These are phyloP conservation scores for Leccinum pachyderme DNA, from an alignment of 1,284 basidiomycete genomes.

Conservation along the genomic window DNA sequence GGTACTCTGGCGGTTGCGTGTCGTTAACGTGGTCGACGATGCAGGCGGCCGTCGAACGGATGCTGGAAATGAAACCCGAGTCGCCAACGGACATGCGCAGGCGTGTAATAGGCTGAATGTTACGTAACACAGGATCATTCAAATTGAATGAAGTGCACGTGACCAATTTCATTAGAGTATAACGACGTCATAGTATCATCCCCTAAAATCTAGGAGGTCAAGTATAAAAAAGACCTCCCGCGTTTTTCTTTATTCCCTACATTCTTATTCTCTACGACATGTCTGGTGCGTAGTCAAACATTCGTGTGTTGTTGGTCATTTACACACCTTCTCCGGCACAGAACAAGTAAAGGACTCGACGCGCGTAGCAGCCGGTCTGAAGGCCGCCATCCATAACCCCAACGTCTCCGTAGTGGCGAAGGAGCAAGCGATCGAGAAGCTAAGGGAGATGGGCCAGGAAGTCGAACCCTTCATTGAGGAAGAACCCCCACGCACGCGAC, in stretches of 20 bases:
- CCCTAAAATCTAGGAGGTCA: conserved; percentile 14
- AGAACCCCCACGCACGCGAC: background rate
- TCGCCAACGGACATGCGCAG: conserved; percentile 28
- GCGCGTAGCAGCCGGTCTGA: conserved; percentile 52
- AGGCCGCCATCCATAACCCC: conserved; percentile 54
- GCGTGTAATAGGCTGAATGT: conserved; percentile 17
- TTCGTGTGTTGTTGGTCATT: background rate
- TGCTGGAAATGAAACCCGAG: conserved; percentile 56
- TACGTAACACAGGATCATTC: conserved; percentile 8
- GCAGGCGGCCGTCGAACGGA: conserved; percentile 58
- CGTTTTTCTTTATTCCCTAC: background rate
- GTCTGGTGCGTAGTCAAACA: conserved; percentile 22
- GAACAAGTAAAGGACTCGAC: conserved; percentile 39
- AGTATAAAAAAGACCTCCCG: background rate
- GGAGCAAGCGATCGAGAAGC: conserved; percentile 41
- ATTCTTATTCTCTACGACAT: conserved; percentile 3
- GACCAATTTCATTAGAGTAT: conserved; percentile 8
- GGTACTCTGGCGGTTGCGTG: background rate
- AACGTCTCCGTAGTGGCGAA: conserved; percentile 53
- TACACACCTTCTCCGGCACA: background rate
- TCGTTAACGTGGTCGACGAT: background rate
- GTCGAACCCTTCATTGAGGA: conserved; percentile 12
- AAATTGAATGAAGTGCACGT: conserved; percentile 13
- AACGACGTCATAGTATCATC: conserved; percentile 18
- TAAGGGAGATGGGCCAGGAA: conserved; percentile 40